Evolutionary conservation across 116 monocot genomes (phyloP).

Genomic region (Posidonia oceanica): DNA sequence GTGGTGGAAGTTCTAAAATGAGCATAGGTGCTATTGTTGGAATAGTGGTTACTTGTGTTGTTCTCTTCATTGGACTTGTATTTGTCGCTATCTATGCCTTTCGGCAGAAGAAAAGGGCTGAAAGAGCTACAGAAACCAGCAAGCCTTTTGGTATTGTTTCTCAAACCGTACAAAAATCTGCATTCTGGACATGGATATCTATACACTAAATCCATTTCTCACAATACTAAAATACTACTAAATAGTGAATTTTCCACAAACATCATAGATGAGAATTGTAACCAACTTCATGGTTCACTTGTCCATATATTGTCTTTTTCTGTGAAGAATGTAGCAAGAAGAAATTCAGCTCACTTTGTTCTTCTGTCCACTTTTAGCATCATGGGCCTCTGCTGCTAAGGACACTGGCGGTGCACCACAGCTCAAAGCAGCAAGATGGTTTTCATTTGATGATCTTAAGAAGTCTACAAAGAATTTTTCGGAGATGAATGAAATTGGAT

Average conservation of each 20-base stretch:
- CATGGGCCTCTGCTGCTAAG: slow-evolving; percentile 43
- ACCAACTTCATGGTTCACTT: not conserved
- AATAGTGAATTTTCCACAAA: not conserved
- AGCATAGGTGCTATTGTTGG: slow-evolving; percentile 34
- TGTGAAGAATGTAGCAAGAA: not conserved
- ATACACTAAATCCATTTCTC: not conserved
- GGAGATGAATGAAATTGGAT: slow-evolving; percentile 39
- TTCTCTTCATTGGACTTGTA: slow-evolving; percentile 40
- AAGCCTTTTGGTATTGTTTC: slow-evolving; percentile 65
- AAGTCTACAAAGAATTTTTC: slow-evolving; percentile 67
- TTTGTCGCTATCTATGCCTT: slow-evolving; percentile 49
- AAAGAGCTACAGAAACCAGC: slow-evolving; percentile 43
- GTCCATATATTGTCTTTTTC: not conserved
- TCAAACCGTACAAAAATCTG: not conserved
- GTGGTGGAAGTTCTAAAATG: slow-evolving; percentile 8
- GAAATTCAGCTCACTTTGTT: not conserved
- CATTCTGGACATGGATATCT: not conserved
- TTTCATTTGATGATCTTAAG: slow-evolving; percentile 50
- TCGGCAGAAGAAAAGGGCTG: slow-evolving; percentile 50
- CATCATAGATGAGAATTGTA: not conserved
- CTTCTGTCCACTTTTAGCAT: slow-evolving; percentile 25
- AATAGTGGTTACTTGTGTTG: slow-evolving; percentile 29
- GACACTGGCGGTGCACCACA: slow-evolving; percentile 59
- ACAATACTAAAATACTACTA: not conserved
- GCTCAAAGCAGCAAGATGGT: slow-evolving; percentile 56